Percentiles rank a stretch among this genome's conserved stretches.
Conservation (phyloP, 1,284 basidiomycete species). For the Cutaneotrichosporon dermatis region DNA sequence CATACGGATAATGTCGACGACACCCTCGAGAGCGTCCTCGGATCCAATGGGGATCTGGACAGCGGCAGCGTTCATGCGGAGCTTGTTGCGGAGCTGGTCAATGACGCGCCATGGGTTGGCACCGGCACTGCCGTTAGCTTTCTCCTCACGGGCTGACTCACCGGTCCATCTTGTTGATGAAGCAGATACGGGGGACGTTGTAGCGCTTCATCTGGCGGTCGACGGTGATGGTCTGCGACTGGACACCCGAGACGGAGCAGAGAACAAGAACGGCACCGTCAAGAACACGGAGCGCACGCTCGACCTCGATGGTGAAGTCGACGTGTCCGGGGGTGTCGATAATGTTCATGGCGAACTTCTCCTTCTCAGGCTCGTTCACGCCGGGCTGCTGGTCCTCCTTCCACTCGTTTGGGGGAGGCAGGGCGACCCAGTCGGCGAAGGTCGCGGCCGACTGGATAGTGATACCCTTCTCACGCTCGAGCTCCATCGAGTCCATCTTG, state of each 20-base stretch:
- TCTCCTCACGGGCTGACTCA: background rate
- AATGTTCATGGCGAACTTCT: slow-evolving; percentile 93
- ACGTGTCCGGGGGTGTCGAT: slow-evolving; percentile 99
- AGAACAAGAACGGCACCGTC: slow-evolving; percentile 96
- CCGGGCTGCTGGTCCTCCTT: slow-evolving; percentile 52
- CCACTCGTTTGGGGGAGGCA: slow-evolving; percentile 50
- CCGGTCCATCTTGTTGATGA: slow-evolving; percentile 99
- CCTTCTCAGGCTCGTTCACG: slow-evolving; percentile 50
- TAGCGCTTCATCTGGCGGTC: slow-evolving; percentile 98
- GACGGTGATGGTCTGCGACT: slow-evolving; percentile 98
- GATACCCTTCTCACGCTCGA: slow-evolving; percentile 98
- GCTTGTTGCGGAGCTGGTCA: slow-evolving; percentile 84
- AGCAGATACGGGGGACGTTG: slow-evolving; percentile 89
- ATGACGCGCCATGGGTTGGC: slow-evolving; percentile 96
- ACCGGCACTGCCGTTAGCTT: slow-evolving; percentile 58
- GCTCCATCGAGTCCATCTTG: slow-evolving; percentile 99
- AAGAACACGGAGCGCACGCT: slow-evolving; percentile 89
- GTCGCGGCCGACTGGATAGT: slow-evolving; percentile 99
- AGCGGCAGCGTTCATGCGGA: slow-evolving; percentile 86
- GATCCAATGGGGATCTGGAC: slow-evolving; percentile 93
- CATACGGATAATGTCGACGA: slow-evolving; percentile 93
- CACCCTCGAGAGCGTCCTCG: slow-evolving; percentile 81
- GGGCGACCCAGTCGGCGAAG: slow-evolving; percentile 90
- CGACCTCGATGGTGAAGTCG: slow-evolving; percentile 99
- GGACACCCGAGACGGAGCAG: slow-evolving; percentile 95